Evolutionary conservation across 768 basidiomycete species (phyloP), one percentile per base, ranked within the genome.

Genomic region (Hygrocybe punicea): DNA sequence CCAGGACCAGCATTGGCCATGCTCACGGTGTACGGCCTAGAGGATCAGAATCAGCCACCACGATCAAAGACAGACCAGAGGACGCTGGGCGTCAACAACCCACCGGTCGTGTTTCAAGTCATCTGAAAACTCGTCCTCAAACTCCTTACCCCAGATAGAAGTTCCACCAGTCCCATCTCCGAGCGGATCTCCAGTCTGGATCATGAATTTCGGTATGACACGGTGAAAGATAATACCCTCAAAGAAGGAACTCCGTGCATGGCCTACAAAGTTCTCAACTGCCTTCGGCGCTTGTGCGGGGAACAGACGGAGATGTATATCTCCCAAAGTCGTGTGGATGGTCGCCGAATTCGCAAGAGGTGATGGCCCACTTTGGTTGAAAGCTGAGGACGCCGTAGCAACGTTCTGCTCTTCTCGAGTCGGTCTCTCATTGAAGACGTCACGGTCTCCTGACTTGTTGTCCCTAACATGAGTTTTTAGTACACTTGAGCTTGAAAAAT

Each of bases 201-300:
- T 89, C 94, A 96, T 96, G 67, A 99, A 99, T 74, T 99, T 98
- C 59, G 92, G 83, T 68, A 99, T 99, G 61, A 98, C 91, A 57
- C 97, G 89, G 70, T 99, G 97, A 79, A 98, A 98, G 65, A 98
- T 84, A 57, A 97, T 78, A 11, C 88, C 86, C 69, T 99, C 96
- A 66, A 89, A 98, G 75, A 89, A 98, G 2, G 91, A 86, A 62
- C 86, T 91, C 63, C 90, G 80, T 14, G 91, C 84, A 64, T 95
- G 92, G 1, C 92, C 93, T 21, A 95, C 89, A 72, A 99, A 98
- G 76, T 98, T 99, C 74, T 99, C 97, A 37, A 99, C 96, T 1
- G 97, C 84, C 71, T 90, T 97, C 3, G 97, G 97, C 4, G 91
- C 90, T 55, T 92, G 86, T 61, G 91, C 82, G 1, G 97, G 97